These are phyloP conservation scores for Parachaetomium inaequale DNA, from an alignment of 495 filamentous ascomycete species.

Conservation along the genomic window DNA sequence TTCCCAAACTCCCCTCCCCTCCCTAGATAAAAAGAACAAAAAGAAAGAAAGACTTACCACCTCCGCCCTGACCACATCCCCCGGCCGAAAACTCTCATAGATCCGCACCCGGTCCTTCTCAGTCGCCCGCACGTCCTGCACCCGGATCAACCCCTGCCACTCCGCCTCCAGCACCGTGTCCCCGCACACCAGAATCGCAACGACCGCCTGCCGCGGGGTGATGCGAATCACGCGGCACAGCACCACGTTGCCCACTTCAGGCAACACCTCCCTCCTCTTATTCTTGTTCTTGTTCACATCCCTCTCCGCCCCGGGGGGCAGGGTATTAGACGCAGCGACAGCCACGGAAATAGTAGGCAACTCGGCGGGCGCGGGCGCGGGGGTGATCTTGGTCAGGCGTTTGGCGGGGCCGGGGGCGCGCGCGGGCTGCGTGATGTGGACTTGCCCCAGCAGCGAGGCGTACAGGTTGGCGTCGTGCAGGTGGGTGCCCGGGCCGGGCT, in stretches of 20 bases:
- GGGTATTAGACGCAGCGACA: conserved; percentile 17
- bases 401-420: conserved; percentile 55
- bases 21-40: background rate
- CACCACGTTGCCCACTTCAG: conserved; percentile 73
- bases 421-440: conserved; percentile 47
- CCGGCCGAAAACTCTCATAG: conserved; percentile 85
- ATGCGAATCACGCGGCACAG: conserved; percentile 83
- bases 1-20: background rate
- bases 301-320: background rate
- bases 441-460: conserved; percentile 65
- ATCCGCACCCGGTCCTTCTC: conserved; percentile 94
- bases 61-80: conserved; percentile 85
- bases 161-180: conserved; percentile 59
- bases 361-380: conserved; percentile 31
- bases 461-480: conserved; percentile 65
- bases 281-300: conserved; percentile 30
- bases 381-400: conserved; percentile 51
- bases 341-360: conserved; percentile 42
- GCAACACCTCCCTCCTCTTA: conserved; percentile 67
- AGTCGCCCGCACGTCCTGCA: conserved; percentile 88
- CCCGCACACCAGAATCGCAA: conserved; percentile 75
- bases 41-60: conserved; percentile 58
- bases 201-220: conserved; percentile 72
- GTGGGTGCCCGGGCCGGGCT: conserved; percentile 77
- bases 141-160: conserved; percentile 61